Conservation (phyloP, 257 asterid genomes). For the Fraxinus anomala region DNA sequence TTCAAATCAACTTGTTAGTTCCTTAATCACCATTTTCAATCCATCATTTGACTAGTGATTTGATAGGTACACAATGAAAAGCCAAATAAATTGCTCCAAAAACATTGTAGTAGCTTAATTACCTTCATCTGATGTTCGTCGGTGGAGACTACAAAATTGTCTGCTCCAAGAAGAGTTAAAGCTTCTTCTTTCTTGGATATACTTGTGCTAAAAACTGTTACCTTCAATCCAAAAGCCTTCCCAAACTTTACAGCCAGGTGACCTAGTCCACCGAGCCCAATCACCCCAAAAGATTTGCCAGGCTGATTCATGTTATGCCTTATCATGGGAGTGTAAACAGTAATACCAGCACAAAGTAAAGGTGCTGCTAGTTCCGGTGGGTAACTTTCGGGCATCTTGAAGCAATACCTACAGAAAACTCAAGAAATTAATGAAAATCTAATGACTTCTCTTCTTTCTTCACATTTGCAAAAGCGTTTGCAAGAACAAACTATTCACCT, state of each 20-base stretch:
- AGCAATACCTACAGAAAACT: constrained; percentile 66
- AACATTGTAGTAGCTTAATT: constrained; percentile 4
- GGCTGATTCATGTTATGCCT: constrained; percentile 82
- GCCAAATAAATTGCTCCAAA: constrained; percentile 7
- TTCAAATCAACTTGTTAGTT: background rate
- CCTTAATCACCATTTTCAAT: background rate
- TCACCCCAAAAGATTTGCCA: constrained; percentile 83
- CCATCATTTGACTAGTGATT: background rate
- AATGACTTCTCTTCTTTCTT: background rate
- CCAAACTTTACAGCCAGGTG: constrained; percentile 96
- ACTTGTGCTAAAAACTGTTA: constrained; percentile 87
- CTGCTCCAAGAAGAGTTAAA: constrained; percentile 71
- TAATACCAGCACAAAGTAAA: constrained; percentile 91
- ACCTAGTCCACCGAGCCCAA: constrained; percentile 96
- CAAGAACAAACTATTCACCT: constrained; percentile 44
- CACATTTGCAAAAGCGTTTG: background rate
- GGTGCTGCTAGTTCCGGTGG: constrained; percentile 86
- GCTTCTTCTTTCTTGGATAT: constrained; percentile 77
- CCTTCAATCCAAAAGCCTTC: constrained; percentile 89
- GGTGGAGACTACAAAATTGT: constrained; percentile 71
- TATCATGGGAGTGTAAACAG: constrained; percentile 86
- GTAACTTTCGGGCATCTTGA: constrained; percentile 63
- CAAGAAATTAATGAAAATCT: background rate
- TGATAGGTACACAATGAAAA: background rate
- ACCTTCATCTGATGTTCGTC: constrained; percentile 77